Conservation (phyloP, 73 alveolate species). For the Breviolum minutum region DNA sequence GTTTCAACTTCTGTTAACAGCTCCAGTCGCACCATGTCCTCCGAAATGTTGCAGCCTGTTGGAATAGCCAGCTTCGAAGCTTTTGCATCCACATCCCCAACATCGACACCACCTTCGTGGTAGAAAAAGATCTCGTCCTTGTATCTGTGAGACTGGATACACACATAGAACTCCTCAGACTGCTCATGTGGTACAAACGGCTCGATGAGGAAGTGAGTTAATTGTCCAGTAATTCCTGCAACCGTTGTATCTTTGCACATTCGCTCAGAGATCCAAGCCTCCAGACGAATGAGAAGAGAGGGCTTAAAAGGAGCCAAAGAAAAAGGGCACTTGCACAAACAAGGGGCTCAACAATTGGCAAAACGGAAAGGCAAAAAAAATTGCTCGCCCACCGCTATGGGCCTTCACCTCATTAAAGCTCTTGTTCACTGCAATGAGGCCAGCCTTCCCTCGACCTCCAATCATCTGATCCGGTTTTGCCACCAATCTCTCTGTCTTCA, state of each 20-base stretch:
- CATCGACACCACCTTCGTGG: conserved; percentile 94
- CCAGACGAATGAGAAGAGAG: background rate
- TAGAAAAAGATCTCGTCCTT: conserved; percentile 91
- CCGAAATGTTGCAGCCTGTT: conserved; percentile 73
- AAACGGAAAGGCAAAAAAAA: background rate
- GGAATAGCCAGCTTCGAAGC: conserved; percentile 80
- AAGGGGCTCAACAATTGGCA: background rate
- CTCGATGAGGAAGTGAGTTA: conserved; percentile 93
- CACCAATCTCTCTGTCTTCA: conserved; percentile 68
- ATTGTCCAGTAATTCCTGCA: conserved; percentile 87
- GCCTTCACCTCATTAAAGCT: conserved; percentile 79
- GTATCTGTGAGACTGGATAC: conserved; percentile 92
- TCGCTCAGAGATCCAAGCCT: conserved; percentile 52
- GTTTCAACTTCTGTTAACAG: conserved; percentile 48
- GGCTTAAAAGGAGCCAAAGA: background rate
- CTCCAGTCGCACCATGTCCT: conserved; percentile 40
- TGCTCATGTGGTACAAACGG: conserved; percentile 91
- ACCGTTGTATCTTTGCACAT: conserved; percentile 79
- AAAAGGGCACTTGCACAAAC: background rate
- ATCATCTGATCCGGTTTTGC: conserved; percentile 95
- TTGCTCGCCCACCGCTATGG: background rate
- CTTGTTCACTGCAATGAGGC: conserved; percentile 89
- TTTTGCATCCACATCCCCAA: conserved; percentile 76
- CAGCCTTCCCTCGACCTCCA: conserved; percentile 95
- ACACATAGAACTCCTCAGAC: conserved; percentile 88